These are phyloP conservation scores for Trichosporon faecale DNA, from an alignment of 1,284 basidiomycete genomes.

Conservation along the genomic window DNA sequence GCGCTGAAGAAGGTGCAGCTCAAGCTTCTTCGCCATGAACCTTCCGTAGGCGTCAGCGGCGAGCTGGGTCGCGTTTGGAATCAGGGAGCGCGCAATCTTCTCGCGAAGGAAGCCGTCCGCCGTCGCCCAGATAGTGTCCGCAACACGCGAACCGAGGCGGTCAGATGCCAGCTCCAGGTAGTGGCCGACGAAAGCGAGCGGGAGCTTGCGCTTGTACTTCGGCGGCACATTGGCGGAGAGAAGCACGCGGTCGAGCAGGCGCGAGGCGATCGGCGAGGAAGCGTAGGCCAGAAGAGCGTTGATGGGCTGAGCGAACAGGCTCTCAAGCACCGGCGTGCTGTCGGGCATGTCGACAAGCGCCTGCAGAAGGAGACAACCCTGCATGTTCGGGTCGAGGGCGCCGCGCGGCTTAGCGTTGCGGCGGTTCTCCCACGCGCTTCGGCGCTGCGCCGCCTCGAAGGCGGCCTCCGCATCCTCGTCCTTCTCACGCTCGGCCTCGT, in stretches of 20 bases:
- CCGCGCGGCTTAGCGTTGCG: conserved; percentile 36
- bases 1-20: conserved; percentile 71
- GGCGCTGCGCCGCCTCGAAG: conserved; percentile 39
- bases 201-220: conserved; percentile 67
- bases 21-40: conserved; percentile 75
- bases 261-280: conserved; percentile 70
- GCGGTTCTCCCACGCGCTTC: conserved; percentile 46
- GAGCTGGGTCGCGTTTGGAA: conserved; percentile 67
- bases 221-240: conserved; percentile 64
- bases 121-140: conserved; percentile 77
- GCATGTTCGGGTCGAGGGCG: conserved; percentile 64
- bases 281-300: conserved; percentile 66
- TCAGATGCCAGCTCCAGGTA: conserved; percentile 78
- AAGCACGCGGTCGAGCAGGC: conserved; percentile 73
- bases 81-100: conserved; percentile 77
- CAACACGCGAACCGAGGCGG: conserved; percentile 80
- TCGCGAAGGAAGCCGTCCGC: conserved; percentile 90
- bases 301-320: conserved; percentile 59
- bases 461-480: conserved; percentile 44
- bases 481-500: conserved; percentile 26
- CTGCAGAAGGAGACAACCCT: conserved; percentile 81
- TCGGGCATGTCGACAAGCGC: conserved; percentile 68
- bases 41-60: conserved; percentile 76
- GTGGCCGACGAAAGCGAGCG: conserved; percentile 69
- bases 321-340: conserved; percentile 65